Base-by-base conservation (phyloP, 805 yeast species). In the Komagataella pseudopastoris region DNA sequence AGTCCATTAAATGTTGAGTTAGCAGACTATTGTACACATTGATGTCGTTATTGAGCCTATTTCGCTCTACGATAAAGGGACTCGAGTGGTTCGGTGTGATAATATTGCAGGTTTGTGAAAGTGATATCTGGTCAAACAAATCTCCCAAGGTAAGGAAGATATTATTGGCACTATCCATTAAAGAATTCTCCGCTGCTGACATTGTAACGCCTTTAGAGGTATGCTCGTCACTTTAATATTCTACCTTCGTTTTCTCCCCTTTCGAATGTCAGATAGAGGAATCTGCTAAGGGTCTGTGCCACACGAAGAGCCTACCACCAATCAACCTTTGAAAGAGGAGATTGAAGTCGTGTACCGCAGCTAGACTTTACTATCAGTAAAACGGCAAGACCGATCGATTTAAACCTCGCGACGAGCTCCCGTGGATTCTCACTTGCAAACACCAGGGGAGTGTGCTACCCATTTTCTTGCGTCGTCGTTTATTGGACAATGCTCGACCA, bases 111-210 rank as follows among this genome's bases (percentile, higher is more conserved):
- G 62, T 56, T 7, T 63, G 47, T 47, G 56, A 54, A 46, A 64
- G 63, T 1, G 65, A 59, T 17, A 63, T 50, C 24, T 61, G 60
- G 51, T 66, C 70, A 46, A 66, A 50, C 12, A 65, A 60, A 7
- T 62, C 59, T 2, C 67, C 68, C n/a, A 66, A 59, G 0, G 68
- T 60, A 20, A 66, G 56, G 44, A 66, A 62, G 4, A 66, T 56
- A 45, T 64, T 64, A 50, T 64, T 58, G 1, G 66, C 65, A 6
- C 68, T 58, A n/a, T 58, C 63, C 44, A 58, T 57, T n/a, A 65
- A 53, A 7, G 55, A 39, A 49, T 60, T 61, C 18, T 57, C 58
- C 68, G 63, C 63, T 7, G 30, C 46, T 16, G 23, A 16, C 22
- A 23, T 7, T 14, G 44, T 44, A 43, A 14, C 48, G 14, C 16